Evolutionary conservation across 176 grass and related monocot species (phyloP), one percentile per base, ranked within the genome.

Genomic region (Carex pumila): DNA sequence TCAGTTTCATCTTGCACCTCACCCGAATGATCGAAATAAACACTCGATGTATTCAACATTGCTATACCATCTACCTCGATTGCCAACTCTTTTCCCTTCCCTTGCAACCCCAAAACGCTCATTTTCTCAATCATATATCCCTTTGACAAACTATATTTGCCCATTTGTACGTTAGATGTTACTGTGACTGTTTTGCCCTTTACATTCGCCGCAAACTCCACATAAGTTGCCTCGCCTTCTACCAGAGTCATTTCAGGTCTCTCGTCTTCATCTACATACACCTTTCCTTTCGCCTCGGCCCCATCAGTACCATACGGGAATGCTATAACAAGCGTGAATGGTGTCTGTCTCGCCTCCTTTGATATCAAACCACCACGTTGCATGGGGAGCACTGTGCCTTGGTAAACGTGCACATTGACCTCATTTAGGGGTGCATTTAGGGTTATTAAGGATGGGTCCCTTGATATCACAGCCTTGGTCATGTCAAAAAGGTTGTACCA

Each of bases 401-500:
- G 79, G 75, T 91, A 89, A 50, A 94, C 85, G 53, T 98, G 95
- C 89, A 93, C 95, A 62, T 98, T 98, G 74, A 98, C 62, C 83
- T 91, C 89, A 36, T 94, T 88, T 7, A 93, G 95, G 15, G 91
- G 86, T 2, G 92, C 92, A 32, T 88, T 65, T 17, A 94, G 91
- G 59, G 78, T 89, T 30, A 87, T 83, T 1, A 65, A 2, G 3
- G 58, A 54, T 17, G 74, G 83, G 32, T 86, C 61, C 18, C 49
- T 47, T 49, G 95, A 92, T 2, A 89, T 82, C 45, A 98, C 92
- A 2, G 60, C 87, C 84, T 91, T 91, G 5, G 79, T 81, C 47
- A 72, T 81, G 89, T 98, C 92, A 88, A 98, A 98, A 57, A 98
- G 80, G 79, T 88, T 98, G 88, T 94, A 98, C 95, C 95, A 98